A percentile compares a stretch with the other conserved stretches of the same genome.
These are phyloP conservation scores for Acrocalymma vagum DNA, from an alignment of 2,329 filamentous ascomycete genomes.

Conservation along the genomic window DNA sequence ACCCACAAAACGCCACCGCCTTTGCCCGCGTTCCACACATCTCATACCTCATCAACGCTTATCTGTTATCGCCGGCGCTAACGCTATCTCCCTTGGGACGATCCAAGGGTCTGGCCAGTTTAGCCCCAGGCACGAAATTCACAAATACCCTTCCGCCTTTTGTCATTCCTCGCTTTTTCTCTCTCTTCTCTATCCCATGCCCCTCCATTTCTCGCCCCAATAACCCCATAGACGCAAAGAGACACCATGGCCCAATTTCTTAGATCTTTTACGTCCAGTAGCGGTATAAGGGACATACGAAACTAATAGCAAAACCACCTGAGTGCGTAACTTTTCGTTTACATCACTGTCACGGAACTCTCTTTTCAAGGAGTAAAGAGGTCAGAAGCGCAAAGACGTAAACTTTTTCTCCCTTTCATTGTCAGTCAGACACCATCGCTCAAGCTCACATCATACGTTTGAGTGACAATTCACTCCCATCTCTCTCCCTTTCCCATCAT, in stretches of 20 bases:
- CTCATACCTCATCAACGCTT: too few species aligned
- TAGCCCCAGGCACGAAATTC: conserved; percentile 8
- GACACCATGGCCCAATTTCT: conserved; percentile 34
- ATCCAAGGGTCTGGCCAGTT: conserved; percentile 15
- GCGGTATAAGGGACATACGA: conserved; percentile 43
- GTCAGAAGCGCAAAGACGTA: conserved; percentile 2
- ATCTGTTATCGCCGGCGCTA: too few species aligned
- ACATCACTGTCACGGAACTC: conserved; percentile 10
- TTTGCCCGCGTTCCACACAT: too few species aligned
- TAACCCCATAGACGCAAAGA: neutral
- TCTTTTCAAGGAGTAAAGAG: conserved; percentile 2
- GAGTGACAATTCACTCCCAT: neutral
- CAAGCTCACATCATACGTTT: conserved; percentile 8
- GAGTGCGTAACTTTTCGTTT: conserved; percentile 9
- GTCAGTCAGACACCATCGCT: neutral
- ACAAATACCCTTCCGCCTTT: conserved; percentile 1
- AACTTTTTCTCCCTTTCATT: neutral
- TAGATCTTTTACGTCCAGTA: conserved; percentile 30
- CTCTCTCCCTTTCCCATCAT: conserved; percentile 14
- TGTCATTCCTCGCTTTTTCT: neutral
- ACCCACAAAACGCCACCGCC: too few species aligned
- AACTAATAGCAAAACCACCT: conserved; percentile 28
- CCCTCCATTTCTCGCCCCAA: conserved; percentile 2
- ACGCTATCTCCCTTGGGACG: conserved; percentile 4
- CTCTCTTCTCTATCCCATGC: conserved; percentile 7